Evolutionary conservation across 2,329 filamentous ascomycete species (phyloP).

Genomic region (Fusarium sororula): DNA sequence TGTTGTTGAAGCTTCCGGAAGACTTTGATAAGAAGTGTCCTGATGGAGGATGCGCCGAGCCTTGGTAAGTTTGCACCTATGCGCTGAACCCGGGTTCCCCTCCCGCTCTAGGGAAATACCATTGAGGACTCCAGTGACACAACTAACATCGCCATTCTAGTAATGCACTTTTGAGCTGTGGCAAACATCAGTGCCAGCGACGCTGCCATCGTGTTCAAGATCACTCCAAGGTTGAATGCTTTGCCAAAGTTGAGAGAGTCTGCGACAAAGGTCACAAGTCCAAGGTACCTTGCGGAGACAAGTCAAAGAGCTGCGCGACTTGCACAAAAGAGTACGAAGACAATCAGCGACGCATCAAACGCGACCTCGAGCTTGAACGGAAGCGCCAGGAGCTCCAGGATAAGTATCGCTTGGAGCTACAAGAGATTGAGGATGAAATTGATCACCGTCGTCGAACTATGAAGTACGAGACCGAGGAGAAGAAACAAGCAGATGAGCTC

Average conservation of each 20-base stretch:
- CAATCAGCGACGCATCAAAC: slow-evolving; percentile 48
- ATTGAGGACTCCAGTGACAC: no score
- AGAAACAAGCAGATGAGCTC: slow-evolving; percentile 55
- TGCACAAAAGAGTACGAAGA: slow-evolving; percentile 63
- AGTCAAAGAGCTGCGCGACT: slow-evolving; percentile 53
- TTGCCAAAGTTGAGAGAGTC: slow-evolving; percentile 48
- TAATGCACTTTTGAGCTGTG: slow-evolving; percentile 61
- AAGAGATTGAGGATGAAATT: slow-evolving; percentile 63
- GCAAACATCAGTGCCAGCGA: slow-evolving; percentile 65
- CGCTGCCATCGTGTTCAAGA: slow-evolving; percentile 70
- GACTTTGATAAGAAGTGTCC: slow-evolving; percentile 72
- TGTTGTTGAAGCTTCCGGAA: slow-evolving; percentile 56
- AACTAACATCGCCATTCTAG: no score
- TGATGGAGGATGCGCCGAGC: slow-evolving; percentile 73
- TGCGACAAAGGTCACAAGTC: slow-evolving; percentile 64
- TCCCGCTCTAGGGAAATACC: no score
- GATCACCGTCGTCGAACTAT: slow-evolving; percentile 55
- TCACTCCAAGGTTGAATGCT: slow-evolving; percentile 60
- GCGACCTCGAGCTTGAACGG: slow-evolving; percentile 61
- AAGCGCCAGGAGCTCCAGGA: slow-evolving; percentile 55
- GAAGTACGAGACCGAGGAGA: slow-evolving; percentile 56
- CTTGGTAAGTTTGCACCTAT: no score
- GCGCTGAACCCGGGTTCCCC: no score
- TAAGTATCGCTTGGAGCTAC: slow-evolving; percentile 56
- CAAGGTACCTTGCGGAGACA: slow-evolving; percentile 56